Base-by-base conservation (phyloP, 108 stramenopile genomes). In the Cyclotella distinguenda region DNA sequence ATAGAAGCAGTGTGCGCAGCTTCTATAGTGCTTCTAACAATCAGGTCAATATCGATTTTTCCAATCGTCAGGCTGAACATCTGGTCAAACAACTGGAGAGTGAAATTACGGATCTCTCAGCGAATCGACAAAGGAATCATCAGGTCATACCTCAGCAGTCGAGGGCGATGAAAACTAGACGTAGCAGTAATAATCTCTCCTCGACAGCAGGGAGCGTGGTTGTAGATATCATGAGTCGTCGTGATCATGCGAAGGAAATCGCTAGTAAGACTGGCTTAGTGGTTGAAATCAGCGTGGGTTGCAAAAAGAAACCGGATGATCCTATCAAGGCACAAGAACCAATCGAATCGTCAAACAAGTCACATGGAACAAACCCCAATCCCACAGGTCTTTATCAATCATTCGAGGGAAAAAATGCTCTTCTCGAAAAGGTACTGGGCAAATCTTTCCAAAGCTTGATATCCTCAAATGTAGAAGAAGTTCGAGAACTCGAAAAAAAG, bases 191-290 rank as follows among this genome's bases (percentile, higher is more conserved):
- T 19, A 63, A 49, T 6, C 18, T 22, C 40, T 3, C 26, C 19
- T 27, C 49, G n/a, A 6, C 36, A 5, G 50, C 49, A 36, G 34
- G 21, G 7, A 50, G 18, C 34, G 35, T 43, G 0, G 53, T 32
- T 4, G 27, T 66, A 11, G 43, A 66, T 45, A 13, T 66, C 27
- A 44, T 66, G 40, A 39, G 34, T 23, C 49, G 43, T 16, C 31
- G 65, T 23, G 65, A 66, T 45, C 53, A 53, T 9, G 31, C 53
- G 1, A 66, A 66, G 22, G 40, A 45, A 33, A 55, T 66, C 32
- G 65, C 65, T 0, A 43, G 44, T 9, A 66, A 52, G 22, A 52
- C 63, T n/a, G 50, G 63, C n/a, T 19, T 34, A 0, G 50, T 64
- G 15, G 21, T 64, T 10, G 50, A 54, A n/a, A 47, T 66, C 19